phyloP scores from a whole-genome alignment of 1,139 yeast species.

The Hyphopichia buzzinii region DNA sequence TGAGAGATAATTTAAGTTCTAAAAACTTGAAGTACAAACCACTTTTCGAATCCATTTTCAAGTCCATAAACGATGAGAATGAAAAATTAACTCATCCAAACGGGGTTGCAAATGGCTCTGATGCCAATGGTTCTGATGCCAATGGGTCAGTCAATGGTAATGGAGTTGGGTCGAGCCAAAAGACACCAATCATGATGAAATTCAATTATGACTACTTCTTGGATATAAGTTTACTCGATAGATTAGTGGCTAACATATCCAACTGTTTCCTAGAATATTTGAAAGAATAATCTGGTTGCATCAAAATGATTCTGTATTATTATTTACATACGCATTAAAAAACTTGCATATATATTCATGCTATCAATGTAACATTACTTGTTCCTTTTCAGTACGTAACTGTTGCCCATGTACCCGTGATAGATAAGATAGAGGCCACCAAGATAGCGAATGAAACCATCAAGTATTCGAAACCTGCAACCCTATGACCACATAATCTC shows the following conservation, averaged over 20 bases:
- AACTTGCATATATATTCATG: background rate
- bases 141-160: background rate
- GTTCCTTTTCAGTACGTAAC: conserved; percentile 16
- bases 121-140: conserved; percentile 4
- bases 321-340: background rate
- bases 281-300: background rate
- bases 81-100: conserved; percentile 2
- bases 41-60: conserved; percentile 41
- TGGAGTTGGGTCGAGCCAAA: conserved; percentile 1
- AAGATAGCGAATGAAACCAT: conserved; percentile 21
- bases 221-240: conserved; percentile 16
- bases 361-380: background rate
- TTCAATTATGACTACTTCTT: conserved; percentile 44
- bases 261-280: conserved; percentile 17
- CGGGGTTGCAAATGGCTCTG: conserved; percentile 10
- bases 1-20: conserved; percentile 38
- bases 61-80: conserved; percentile 27
- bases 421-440: conserved; percentile 27
- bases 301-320: background rate
- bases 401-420: conserved; percentile 43
- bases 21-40: conserved; percentile 39
- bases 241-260: conserved; percentile 22
- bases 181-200: conserved; percentile 21
- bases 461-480: conserved; percentile 21
- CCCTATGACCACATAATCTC: conserved; percentile 29